Evolutionary conservation across 2,329 filamentous ascomycete species (phyloP).

Genomic region (Colletotrichum euphorbiae): DNA sequence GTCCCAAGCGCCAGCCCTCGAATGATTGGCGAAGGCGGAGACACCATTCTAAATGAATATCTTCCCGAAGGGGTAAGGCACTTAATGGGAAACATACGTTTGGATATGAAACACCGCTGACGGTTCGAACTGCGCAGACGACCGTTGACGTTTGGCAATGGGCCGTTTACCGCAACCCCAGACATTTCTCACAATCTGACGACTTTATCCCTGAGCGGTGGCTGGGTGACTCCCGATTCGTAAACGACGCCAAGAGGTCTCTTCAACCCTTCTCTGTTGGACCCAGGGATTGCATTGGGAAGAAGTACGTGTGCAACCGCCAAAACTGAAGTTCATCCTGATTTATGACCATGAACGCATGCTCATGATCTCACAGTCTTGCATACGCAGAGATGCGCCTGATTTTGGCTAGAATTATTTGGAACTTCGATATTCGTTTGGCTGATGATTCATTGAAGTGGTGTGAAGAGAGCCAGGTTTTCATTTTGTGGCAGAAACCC

Average conservation of each 20-base stretch:
- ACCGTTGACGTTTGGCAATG: background rate
- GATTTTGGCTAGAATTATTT: background rate
- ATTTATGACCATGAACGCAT: too few relatives aligned
- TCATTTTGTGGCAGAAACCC: slow-evolving; percentile 5
- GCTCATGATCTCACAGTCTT: background rate
- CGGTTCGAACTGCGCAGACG: background rate
- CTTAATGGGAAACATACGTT: background rate
- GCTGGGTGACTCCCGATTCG: background rate
- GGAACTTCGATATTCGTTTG: slow-evolving; percentile 6
- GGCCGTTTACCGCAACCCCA: background rate
- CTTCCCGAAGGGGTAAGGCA: slow-evolving; percentile 47
- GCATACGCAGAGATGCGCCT: slow-evolving; percentile 3
- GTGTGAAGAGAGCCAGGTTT: slow-evolving; percentile 4
- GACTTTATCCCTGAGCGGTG: slow-evolving; percentile 7
- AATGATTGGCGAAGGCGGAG: slow-evolving; percentile 47
- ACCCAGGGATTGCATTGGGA: background rate
- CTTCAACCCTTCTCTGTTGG: background rate
- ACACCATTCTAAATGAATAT: slow-evolving; percentile 45
- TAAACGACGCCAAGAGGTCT: background rate
- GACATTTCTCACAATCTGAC: background rate
- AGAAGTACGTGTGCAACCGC: background rate
- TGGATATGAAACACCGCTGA: rapidly evolving
- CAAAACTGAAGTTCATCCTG: background rate
- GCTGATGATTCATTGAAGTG: background rate
- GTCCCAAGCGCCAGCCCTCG: slow-evolving; percentile 43